phyloP scores from a whole-genome alignment of 139 green algal species.

The Limnomonas spitsbergensis region DNA sequence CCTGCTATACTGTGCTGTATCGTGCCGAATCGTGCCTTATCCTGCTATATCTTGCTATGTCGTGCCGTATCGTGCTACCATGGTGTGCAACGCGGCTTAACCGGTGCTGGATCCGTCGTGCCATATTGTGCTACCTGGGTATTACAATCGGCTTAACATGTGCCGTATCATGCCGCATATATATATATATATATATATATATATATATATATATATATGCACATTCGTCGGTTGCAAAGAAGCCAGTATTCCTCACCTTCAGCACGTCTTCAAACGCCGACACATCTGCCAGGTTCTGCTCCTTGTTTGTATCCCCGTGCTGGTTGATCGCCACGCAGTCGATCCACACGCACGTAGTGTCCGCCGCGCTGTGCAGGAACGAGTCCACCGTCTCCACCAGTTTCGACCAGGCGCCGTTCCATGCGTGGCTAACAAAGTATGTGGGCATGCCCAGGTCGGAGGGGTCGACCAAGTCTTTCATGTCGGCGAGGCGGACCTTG shows the following conservation, averaged over 20 bases:
- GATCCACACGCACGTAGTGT: conserved; percentile 21
- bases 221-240: no score
- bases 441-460: conserved; percentile 9
- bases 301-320: conserved; percentile 15
- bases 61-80: no score
- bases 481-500: background rate
- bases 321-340: conserved; percentile 33
- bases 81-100: no score
- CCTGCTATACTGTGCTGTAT: no score
- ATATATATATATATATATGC: no score
- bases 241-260: background rate
- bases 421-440: conserved; percentile 15
- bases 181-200: no score
- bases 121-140: no score
- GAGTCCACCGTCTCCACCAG: conserved; percentile 11
- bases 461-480: background rate
- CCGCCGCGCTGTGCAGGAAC: background rate
- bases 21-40: no score
- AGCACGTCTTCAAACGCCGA: conserved; percentile 6
- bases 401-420: conserved; percentile 5
- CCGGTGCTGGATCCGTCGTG: no score
- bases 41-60: no score
- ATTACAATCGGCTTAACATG: no score
- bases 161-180: no score
- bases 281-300: background rate